These are phyloP conservation scores for Coniochaeta sp. DNA, from an alignment of 2,329 filamentous ascomycete species.

Conservation along the genomic window DNA sequence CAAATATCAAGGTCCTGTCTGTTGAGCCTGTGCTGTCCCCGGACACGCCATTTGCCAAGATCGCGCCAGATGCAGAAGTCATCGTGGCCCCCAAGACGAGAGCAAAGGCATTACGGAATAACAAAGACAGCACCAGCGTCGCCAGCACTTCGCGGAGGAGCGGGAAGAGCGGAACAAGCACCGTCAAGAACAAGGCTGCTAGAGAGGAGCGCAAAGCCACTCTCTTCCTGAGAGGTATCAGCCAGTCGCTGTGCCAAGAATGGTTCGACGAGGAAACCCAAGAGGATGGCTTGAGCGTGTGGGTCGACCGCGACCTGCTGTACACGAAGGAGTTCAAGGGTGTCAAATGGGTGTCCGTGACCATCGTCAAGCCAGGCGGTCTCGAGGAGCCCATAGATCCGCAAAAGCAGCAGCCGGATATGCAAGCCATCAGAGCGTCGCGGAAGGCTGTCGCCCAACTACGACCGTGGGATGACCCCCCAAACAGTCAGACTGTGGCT, in stretches of 20 bases:
- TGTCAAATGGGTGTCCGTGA: conserved; percentile 70
- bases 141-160: conserved; percentile 73
- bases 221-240: conserved; percentile 74
- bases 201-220: conserved; percentile 61
- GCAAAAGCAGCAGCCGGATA: conserved; percentile 57
- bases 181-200: conserved; percentile 39
- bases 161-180: conserved; percentile 67
- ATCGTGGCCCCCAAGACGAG: conserved; percentile 93
- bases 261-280: conserved; percentile 69
- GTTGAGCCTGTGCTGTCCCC: conserved; percentile 67
- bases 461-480: conserved; percentile 75
- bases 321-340: conserved; percentile 66
- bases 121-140: conserved; percentile 73
- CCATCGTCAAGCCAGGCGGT: conserved; percentile 77
- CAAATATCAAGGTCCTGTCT: conserved; percentile 79
- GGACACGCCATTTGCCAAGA: conserved; percentile 76
- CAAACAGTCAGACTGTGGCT: conserved; percentile 71
- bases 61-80: conserved; percentile 89
- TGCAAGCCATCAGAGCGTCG: conserved; percentile 36
- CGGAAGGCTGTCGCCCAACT: conserved; percentile 70
- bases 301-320: conserved; percentile 76
- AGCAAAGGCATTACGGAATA: conserved; percentile 57
- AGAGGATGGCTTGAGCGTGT: conserved; percentile 60
- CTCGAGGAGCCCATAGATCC: conserved; percentile 65
- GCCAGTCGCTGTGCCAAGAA: conserved; percentile 59